A percentile compares a stretch with the other conserved stretches of the same genome.
Evolutionary conservation across 345 rosid species (phyloP).

Genomic region (Populus deltoides): DNA sequence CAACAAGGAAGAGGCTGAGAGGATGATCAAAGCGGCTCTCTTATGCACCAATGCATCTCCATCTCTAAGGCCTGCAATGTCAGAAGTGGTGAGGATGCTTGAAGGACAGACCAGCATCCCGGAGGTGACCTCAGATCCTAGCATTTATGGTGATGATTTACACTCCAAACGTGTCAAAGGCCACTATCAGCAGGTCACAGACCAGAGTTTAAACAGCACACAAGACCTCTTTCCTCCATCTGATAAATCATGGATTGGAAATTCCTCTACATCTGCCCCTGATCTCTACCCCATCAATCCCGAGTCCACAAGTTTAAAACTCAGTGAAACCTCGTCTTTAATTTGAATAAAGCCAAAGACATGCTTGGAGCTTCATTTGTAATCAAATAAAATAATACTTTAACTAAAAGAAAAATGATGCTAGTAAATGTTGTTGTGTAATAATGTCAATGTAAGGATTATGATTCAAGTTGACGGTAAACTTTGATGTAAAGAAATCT

Average conservation of each 20-base stretch:
- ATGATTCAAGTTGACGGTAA: too few species aligned
- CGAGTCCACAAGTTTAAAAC: neutral
- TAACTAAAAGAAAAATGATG: too few species aligned
- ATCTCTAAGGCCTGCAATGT: too few species aligned
- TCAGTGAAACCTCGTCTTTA: neutral
- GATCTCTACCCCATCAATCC: neutral
- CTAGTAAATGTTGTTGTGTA: rapidly evolving
- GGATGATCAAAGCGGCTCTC: too few species aligned
- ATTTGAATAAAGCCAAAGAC: neutral
- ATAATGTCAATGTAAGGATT: too few species aligned
- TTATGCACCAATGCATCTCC: too few species aligned
- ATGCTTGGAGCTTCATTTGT: too few species aligned
- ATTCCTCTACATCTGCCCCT: neutral
- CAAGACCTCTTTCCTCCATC: neutral
- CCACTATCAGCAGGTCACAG: neutral
- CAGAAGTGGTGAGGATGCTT: slow-evolving; percentile 34
- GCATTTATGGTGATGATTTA: neutral
- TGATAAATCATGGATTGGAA: neutral
- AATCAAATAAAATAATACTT: too few species aligned
- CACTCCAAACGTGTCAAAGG: neutral
- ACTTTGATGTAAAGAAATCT: too few species aligned
- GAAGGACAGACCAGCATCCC: slow-evolving; percentile 14
- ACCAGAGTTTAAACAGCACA: neutral
- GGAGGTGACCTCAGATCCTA: neutral
- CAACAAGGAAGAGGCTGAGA: too few species aligned